Conservation (phyloP, 306 rosid species). For the Cicer cuneatum region DNA sequence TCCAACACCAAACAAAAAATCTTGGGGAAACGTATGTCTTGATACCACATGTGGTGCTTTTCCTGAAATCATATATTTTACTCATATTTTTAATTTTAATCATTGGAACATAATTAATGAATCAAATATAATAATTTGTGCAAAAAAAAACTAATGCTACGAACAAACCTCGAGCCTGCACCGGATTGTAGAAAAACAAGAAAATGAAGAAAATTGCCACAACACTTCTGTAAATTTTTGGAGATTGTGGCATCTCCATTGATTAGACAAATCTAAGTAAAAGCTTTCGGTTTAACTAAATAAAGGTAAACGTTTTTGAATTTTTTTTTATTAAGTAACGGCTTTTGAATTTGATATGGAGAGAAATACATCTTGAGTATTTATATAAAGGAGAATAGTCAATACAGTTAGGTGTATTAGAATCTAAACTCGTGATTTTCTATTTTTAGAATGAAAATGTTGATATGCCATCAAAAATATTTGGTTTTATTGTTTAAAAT, state of each 20-base stretch:
- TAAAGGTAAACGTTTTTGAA: background rate
- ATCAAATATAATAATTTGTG: too few relatives aligned
- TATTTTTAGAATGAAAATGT: background rate
- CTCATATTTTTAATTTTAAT: background rate
- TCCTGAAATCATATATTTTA: background rate
- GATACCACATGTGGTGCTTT: background rate
- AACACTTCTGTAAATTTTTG: background rate
- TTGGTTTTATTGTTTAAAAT: too few relatives aligned
- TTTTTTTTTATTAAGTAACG: too few relatives aligned
- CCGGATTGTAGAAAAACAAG: background rate
- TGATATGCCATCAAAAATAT: too few relatives aligned
- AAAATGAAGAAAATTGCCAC: background rate
- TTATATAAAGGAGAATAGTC: background rate
- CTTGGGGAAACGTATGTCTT: background rate
- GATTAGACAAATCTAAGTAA: too few relatives aligned
- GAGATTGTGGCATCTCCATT: slow-evolving; percentile 2
- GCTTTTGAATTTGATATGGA: background rate
- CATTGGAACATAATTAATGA: background rate
- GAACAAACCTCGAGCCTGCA: slow-evolving; percentile 30
- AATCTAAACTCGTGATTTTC: background rate
- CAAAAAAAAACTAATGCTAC: background rate
- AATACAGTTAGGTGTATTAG: too few relatives aligned
- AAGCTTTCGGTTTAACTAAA: too few relatives aligned
- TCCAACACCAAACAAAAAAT: slow-evolving; percentile 41
- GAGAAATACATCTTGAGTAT: background rate